These are phyloP conservation scores for Cubamyces sp. DNA, from an alignment of 768 basidiomycete genomes.

Conservation along the genomic window DNA sequence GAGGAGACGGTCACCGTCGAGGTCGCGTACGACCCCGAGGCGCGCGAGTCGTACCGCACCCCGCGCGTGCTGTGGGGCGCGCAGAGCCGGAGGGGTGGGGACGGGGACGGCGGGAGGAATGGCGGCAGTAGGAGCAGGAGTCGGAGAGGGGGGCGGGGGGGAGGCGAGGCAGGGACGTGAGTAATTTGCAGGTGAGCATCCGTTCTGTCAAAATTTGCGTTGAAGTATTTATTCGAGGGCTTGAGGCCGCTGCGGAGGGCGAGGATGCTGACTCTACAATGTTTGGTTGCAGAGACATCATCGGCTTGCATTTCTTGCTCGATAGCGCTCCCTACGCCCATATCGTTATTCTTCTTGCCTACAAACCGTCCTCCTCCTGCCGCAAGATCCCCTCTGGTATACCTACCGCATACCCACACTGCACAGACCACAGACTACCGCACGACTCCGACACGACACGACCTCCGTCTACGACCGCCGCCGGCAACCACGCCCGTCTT, in stretches of 20 bases:
- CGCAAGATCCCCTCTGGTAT: too few species aligned
- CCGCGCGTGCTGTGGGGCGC: conserved; percentile 24
- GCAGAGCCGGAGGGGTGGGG: neutral
- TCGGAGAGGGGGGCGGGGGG: neutral
- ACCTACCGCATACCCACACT: too few species aligned
- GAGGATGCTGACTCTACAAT: too few species aligned
- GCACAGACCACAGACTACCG: neutral
- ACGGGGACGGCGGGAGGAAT: neutral
- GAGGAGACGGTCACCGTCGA: conserved; percentile 30
- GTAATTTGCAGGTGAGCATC: neutral
- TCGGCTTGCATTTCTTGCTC: too few species aligned
- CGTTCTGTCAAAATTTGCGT: neutral
- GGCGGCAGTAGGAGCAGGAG: neutral
- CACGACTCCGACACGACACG: neutral
- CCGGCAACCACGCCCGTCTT: too few species aligned
- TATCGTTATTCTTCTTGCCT: conserved; percentile 12
- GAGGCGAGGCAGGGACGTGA: conserved; percentile 1
- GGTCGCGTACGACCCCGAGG: conserved; percentile 23
- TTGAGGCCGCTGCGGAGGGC: too few species aligned
- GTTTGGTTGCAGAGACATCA: too few species aligned
- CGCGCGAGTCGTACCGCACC: conserved; percentile 28
- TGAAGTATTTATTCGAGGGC: too few species aligned
- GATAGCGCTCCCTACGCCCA: too few species aligned
- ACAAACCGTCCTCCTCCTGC: neutral
- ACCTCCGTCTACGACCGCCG: too few species aligned